These are phyloP conservation scores for Akanthomyces muscarius DNA, from an alignment of 2,329 filamentous ascomycete genomes.

Conservation along the genomic window DNA sequence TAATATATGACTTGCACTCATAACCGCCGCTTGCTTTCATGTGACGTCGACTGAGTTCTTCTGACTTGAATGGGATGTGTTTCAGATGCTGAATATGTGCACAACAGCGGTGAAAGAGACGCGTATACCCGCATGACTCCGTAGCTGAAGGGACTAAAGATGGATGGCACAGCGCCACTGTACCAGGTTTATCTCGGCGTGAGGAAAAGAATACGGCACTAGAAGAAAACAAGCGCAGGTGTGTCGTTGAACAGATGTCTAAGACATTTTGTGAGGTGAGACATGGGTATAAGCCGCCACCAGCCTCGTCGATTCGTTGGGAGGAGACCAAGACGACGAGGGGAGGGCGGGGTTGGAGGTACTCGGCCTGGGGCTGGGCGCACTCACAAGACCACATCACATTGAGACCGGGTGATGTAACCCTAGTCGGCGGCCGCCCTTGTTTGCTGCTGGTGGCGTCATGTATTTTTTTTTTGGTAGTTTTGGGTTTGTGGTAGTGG, in stretches of 20 bases:
- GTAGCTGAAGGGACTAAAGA: neutral
- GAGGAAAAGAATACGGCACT: neutral
- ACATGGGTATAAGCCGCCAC: neutral
- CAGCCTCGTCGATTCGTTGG: neutral
- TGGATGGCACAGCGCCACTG: neutral
- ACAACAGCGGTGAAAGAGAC: neutral
- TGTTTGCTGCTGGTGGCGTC: too few relatives aligned
- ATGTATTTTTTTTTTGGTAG: too few relatives aligned
- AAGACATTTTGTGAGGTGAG: neutral
- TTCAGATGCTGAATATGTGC: neutral
- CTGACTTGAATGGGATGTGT: neutral
- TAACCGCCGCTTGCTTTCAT: neutral
- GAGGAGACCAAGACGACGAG: neutral
- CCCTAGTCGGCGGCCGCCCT: too few relatives aligned
- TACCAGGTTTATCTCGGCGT: neutral
- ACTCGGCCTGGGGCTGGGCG: too few relatives aligned
- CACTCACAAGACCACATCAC: too few relatives aligned
- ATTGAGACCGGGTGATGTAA: too few relatives aligned
- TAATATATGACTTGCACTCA: conserved; percentile 7
- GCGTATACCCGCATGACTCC: neutral
- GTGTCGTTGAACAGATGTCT: conserved; percentile 4
- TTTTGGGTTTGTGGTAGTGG: too few relatives aligned
- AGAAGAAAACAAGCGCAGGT: neutral
- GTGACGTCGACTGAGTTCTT: neutral
- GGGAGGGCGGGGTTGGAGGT: neutral